These are phyloP conservation scores for Pythium sukuiense DNA, from an alignment of 352 stramenopile genomes.

Conservation along the genomic window DNA sequence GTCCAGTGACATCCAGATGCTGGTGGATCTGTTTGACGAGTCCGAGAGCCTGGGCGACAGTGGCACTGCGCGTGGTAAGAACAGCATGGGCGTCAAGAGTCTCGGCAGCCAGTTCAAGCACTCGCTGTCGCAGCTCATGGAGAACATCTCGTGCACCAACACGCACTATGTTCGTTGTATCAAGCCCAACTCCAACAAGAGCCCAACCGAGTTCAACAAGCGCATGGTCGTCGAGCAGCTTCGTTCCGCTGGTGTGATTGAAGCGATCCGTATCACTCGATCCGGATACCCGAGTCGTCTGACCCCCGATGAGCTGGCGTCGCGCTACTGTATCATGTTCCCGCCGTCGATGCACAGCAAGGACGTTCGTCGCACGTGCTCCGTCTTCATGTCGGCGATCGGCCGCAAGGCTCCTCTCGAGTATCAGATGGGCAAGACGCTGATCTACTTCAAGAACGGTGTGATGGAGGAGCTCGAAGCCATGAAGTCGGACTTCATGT, in stretches of 20 bases:
- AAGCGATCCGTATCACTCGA: slow-evolving; percentile 91
- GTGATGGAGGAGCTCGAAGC: slow-evolving; percentile 94
- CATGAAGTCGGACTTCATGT: slow-evolving; percentile 92
- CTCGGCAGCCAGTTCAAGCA: slow-evolving; percentile 85
- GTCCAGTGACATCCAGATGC: slow-evolving; percentile 59
- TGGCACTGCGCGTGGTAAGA: slow-evolving; percentile 50
- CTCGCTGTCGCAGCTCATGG: slow-evolving; percentile 81
- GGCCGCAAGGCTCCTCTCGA: slow-evolving; percentile 82
- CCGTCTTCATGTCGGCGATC: slow-evolving; percentile 80
- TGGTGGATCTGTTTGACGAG: slow-evolving; percentile 78
- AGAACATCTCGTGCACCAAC: slow-evolving; percentile 85
- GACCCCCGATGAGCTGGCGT: slow-evolving; percentile 75
- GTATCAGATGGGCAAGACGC: slow-evolving; percentile 93
- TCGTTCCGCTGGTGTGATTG: slow-evolving; percentile 89
- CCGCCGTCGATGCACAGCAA: slow-evolving; percentile 84
- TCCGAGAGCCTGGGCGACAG: slow-evolving; percentile 39
- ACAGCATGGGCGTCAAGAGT: slow-evolving; percentile 54
- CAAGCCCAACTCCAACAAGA: slow-evolving; percentile 90
- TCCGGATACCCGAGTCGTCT: slow-evolving; percentile 92
- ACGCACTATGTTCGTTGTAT: slow-evolving; percentile 90
- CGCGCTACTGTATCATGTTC: slow-evolving; percentile 88
- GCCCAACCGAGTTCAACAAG: slow-evolving; percentile 85
- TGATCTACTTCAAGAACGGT: slow-evolving; percentile 95
- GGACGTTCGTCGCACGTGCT: slow-evolving; percentile 74
- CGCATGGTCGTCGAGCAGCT: slow-evolving; percentile 91